Evolutionary conservation across 768 basidiomycete species (phyloP).

Genomic region (Gloeopeniophorella convolvens): DNA sequence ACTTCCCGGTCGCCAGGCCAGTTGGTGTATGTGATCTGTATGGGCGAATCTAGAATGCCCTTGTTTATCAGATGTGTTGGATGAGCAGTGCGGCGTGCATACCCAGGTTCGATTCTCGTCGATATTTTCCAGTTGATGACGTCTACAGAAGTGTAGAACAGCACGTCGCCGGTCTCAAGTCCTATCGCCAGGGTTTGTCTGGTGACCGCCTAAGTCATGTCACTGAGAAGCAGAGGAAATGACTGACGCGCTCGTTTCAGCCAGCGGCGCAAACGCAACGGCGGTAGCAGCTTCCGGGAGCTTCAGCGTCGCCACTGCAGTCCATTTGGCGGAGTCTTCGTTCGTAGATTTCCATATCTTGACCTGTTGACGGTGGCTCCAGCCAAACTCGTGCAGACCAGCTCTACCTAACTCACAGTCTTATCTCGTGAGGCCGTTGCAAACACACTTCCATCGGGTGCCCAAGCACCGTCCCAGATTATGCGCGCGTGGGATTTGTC

Average conservation of each 20-base stretch:
- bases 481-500: constrained; percentile 89
- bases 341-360: constrained; percentile 66
- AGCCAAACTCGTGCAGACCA: too few relatives aligned
- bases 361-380: constrained; percentile 46
- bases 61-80: constrained; percentile 1
- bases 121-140: constrained; percentile 42
- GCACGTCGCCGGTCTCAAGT: constrained; percentile 72
- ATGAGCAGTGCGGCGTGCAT: constrained; percentile 22
- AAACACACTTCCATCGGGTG: constrained; percentile 67
- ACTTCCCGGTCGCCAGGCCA: constrained; percentile 66
- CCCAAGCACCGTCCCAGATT: constrained; percentile 95
- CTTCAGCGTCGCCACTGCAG: constrained; percentile 52
- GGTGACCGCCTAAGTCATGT: not conserved
- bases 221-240: not conserved
- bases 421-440: constrained; percentile 95
- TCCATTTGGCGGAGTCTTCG: constrained; percentile 42
- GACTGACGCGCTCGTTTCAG: constrained; percentile 37
- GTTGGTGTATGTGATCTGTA: constrained; percentile 67
- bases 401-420: too few relatives aligned
- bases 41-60: constrained; percentile 54
- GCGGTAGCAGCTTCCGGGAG: constrained; percentile 77
- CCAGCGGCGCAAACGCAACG: constrained; percentile 51
- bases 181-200: constrained; percentile 73
- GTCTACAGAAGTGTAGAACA: constrained; percentile 44
- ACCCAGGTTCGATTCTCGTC: constrained; percentile 47